Percentiles rank a stretch among this genome's conserved stretches.
These are phyloP conservation scores for Beauveria asiatica DNA, from an alignment of 2,329 filamentous ascomycete genomes.

Conservation along the genomic window DNA sequence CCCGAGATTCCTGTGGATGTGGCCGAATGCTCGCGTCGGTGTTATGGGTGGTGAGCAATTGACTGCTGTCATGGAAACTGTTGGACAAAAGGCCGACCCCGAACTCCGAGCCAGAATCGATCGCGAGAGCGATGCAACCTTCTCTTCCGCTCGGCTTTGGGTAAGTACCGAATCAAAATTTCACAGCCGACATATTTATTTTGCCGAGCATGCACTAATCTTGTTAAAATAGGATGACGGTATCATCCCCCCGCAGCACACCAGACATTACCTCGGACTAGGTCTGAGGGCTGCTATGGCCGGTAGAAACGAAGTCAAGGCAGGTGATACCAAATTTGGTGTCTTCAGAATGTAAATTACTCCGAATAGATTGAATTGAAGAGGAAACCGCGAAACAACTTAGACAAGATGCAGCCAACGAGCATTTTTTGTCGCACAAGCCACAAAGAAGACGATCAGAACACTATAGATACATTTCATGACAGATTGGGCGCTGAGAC, in stretches of 20 bases:
- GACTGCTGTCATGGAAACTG: conserved; percentile 86
- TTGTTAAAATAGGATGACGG: conserved; percentile 55
- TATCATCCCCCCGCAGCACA: conserved; percentile 70
- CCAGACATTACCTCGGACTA: conserved; percentile 61
- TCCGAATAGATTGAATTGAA: neutral
- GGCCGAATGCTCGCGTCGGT: conserved; percentile 92
- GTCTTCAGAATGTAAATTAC: conserved; percentile 68
- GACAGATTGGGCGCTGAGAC: too few species aligned
- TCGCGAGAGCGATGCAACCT: conserved; percentile 78
- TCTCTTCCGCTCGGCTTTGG: conserved; percentile 85
- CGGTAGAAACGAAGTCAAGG: conserved; percentile 53
- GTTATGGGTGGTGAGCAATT: conserved; percentile 96
- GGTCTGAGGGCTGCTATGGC: conserved; percentile 65
- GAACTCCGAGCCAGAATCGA: conserved; percentile 80
- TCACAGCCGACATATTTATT: neutral
- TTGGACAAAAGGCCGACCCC: conserved; percentile 75
- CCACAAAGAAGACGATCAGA: neutral
- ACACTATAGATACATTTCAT: too few species aligned
- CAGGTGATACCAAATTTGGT: conserved; percentile 62
- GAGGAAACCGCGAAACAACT: neutral
- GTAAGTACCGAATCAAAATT: conserved; percentile 34
- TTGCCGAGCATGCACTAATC: conserved; percentile 1
- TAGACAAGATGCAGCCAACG: neutral
- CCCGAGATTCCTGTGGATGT: conserved; percentile 91
- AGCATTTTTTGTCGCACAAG: neutral